Conservation (phyloP, 1,139 yeast genomes). For the Saccharomyces hybrid region DNA sequence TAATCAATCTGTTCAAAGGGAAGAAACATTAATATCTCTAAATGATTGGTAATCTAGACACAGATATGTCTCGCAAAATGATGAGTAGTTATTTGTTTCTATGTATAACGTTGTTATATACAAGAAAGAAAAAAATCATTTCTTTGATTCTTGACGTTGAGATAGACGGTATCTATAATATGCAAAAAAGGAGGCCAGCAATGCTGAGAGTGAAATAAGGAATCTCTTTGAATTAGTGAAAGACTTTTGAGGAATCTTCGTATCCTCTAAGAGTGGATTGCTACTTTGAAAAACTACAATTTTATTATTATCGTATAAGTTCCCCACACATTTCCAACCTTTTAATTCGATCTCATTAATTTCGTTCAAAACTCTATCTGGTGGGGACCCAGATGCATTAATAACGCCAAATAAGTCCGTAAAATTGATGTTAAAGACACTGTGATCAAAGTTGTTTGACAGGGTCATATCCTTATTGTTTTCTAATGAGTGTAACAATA, state of each 20-base stretch:
- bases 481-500: slow-evolving; percentile 14
- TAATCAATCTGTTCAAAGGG: slow-evolving; percentile 1
- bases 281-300: slow-evolving; percentile 2
- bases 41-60: slow-evolving; percentile 12
- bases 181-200: slow-evolving; percentile 4
- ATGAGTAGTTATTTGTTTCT: neutral
- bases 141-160: neutral
- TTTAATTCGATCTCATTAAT: slow-evolving; percentile 17
- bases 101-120: neutral
- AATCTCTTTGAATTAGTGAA: neutral
- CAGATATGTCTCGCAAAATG: neutral
- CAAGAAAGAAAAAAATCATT: neutral
- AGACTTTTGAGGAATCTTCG: neutral
- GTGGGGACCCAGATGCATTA: slow-evolving; percentile 17
- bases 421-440: slow-evolving; percentile 17
- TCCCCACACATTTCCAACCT: slow-evolving; percentile 25
- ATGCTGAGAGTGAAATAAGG: neutral
- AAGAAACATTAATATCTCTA: slow-evolving; percentile 9
- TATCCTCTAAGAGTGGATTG: neutral
- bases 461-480: slow-evolving; percentile 7
- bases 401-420: slow-evolving; percentile 24
- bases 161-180: slow-evolving; percentile 3
- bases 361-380: slow-evolving; percentile 18
- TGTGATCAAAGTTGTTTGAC: slow-evolving; percentile 9
- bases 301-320: slow-evolving; percentile 3